Conservation (phyloP, 2,329 filamentous ascomycete genomes). For the Trematosphaeria pertusa region DNA sequence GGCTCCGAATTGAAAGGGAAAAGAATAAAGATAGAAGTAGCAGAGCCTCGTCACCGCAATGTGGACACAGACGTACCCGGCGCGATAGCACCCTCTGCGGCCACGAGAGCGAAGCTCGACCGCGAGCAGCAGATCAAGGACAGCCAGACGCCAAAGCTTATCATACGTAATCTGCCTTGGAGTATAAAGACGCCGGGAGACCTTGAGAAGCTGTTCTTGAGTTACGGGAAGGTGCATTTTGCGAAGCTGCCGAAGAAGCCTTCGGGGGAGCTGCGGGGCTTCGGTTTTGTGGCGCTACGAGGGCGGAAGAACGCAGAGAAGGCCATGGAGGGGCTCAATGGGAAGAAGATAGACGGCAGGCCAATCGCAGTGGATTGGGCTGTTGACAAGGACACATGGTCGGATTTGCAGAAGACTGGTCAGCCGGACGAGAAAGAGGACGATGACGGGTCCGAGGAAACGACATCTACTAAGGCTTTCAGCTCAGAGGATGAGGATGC, state of each 20-base stretch:
- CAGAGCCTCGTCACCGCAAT: slow-evolving; percentile 81
- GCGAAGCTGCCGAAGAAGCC: slow-evolving; percentile 82
- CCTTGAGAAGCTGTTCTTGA: slow-evolving; percentile 78
- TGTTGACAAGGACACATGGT: slow-evolving; percentile 88
- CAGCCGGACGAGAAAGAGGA: slow-evolving; percentile 49
- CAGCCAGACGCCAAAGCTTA: slow-evolving; percentile 77
- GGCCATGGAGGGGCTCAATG: slow-evolving; percentile 84
- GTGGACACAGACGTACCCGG: slow-evolving; percentile 31
- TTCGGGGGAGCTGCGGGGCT: slow-evolving; percentile 74
- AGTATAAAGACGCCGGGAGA: slow-evolving; percentile 88
- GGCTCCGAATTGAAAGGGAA: slow-evolving; percentile 78
- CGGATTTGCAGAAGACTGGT: slow-evolving; percentile 60
- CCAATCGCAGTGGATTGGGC: slow-evolving; percentile 96
- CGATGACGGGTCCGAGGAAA: slow-evolving; percentile 45
- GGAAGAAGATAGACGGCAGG: slow-evolving; percentile 86
- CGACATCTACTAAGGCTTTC: slow-evolving; percentile 50
- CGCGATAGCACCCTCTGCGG: slow-evolving; percentile 51
- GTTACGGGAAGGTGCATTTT: slow-evolving; percentile 90
- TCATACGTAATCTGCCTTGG: slow-evolving; percentile 95
- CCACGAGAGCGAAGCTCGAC: slow-evolving; percentile 69
- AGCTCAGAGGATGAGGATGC: slow-evolving; percentile 50
- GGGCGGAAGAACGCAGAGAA: slow-evolving; percentile 91
- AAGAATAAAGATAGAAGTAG: slow-evolving; percentile 85
- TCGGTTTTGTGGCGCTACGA: slow-evolving; percentile 89
- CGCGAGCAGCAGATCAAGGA: slow-evolving; percentile 67